phyloP scores from a whole-genome alignment of 805 yeast genomes.

The Teunomyces kruisii region DNA sequence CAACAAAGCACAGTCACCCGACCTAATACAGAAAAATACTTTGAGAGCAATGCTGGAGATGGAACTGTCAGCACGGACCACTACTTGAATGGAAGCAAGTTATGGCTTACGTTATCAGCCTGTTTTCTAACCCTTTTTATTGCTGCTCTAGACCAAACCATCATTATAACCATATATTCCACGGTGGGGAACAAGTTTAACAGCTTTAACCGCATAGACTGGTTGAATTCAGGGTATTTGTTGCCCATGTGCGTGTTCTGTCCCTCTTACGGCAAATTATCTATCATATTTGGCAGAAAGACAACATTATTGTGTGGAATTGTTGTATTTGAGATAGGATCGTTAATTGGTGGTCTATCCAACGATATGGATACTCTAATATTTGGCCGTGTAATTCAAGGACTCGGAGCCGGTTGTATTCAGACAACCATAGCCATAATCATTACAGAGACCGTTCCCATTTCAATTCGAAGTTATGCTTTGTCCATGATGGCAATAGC shows the following conservation, averaged over 20 bases:
- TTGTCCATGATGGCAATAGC: slow-evolving; percentile 18
- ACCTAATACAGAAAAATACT: slow-evolving; percentile 13
- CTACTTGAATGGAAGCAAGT: slow-evolving; percentile 24
- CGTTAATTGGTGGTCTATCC: slow-evolving; percentile 56
- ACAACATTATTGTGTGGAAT: slow-evolving; percentile 47
- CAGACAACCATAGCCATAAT: slow-evolving; percentile 56
- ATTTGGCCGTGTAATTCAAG: slow-evolving; percentile 69
- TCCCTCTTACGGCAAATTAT: slow-evolving; percentile 56
- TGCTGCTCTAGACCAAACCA: slow-evolving; percentile 57
- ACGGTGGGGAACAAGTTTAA: slow-evolving; percentile 49
- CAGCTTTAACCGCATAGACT: slow-evolving; percentile 50
- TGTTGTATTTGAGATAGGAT: slow-evolving; percentile 58
- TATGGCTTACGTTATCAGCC: slow-evolving; percentile 23
- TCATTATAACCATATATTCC: slow-evolving; percentile 49
- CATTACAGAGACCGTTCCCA: slow-evolving; percentile 54
- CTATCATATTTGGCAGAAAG: slow-evolving; percentile 57
- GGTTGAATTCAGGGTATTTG: slow-evolving; percentile 56
- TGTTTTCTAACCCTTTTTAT: slow-evolving; percentile 31
- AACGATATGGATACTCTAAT: slow-evolving; percentile 56
- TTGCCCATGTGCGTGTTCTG: slow-evolving; percentile 52
- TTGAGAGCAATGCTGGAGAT: slow-evolving; percentile 40
- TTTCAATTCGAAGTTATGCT: slow-evolving; percentile 19
- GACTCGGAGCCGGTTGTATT: slow-evolving; percentile 70
- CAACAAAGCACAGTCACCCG: too few species aligned
- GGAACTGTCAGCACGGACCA: slow-evolving; percentile 37